phyloP scores from a whole-genome alignment of 495 filamentous ascomycete genomes.

The Talaromyces proteolyticus region DNA sequence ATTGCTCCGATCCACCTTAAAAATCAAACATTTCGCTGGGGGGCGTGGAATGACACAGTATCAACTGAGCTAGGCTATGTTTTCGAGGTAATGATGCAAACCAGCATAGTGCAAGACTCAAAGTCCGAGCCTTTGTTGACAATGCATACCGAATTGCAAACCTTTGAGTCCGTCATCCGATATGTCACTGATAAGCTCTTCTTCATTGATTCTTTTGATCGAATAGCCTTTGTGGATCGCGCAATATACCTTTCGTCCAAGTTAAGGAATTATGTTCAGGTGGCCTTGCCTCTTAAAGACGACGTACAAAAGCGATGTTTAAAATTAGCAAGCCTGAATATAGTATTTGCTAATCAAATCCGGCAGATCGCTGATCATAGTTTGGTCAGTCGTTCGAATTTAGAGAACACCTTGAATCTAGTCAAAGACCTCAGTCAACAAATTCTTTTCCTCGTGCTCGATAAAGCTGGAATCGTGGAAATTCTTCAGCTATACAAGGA shows the following conservation, averaged over 20 bases:
- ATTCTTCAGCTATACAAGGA: constrained; percentile 60
- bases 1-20: constrained; percentile 35
- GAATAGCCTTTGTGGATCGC: constrained; percentile 30
- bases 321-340: constrained; percentile 25
- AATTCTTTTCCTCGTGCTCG: constrained; percentile 32
- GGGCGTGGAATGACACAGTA: constrained; percentile 60
- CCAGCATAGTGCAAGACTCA: constrained; percentile 10
- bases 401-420: constrained; percentile 18
- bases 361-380: constrained; percentile 33
- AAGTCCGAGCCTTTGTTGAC: neutral
- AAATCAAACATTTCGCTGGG: constrained; percentile 54
- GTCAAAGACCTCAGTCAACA: constrained; percentile 25
- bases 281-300: constrained; percentile 12
- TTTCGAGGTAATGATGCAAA: constrained; percentile 45
- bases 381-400: constrained; percentile 19
- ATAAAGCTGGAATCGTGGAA: constrained; percentile 33
- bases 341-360: constrained; percentile 35
- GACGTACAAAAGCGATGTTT: constrained; percentile 13
- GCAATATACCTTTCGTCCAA: constrained; percentile 20
- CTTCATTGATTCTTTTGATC: constrained; percentile 48
- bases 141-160: neutral
- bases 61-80: constrained; percentile 61
- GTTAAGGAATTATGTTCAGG: constrained; percentile 21
- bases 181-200: constrained; percentile 44
- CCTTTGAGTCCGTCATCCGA: constrained; percentile 30